A percentile compares a stretch with the other conserved stretches of the same genome.
phyloP scores from a whole-genome alignment of 2,329 filamentous ascomycete genomes.

The Triangularia verruculosa region DNA sequence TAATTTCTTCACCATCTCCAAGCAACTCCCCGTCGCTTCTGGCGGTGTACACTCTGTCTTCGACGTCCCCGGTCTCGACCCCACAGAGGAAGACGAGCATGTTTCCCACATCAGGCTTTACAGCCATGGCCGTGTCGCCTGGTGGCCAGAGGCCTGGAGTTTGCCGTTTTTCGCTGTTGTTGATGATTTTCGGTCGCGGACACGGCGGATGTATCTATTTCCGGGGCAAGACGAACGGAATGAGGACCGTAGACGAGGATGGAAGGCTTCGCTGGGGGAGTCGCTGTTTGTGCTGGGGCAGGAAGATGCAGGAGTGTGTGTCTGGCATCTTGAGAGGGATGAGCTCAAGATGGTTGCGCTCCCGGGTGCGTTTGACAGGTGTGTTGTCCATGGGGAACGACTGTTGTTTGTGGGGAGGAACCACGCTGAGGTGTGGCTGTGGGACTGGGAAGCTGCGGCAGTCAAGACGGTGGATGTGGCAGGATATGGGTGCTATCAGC shows the following conservation, averaged over 20 bases:
- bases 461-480: not conserved
- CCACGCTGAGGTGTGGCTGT: slow-evolving; percentile 3
- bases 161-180: slow-evolving; percentile 11
- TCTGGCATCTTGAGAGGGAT: slow-evolving; percentile 13
- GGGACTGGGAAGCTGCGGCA: slow-evolving; percentile 4
- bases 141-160: slow-evolving; percentile 14
- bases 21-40: not conserved
- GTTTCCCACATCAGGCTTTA: slow-evolving; percentile 7
- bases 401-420: slow-evolving; percentile 8
- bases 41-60: not conserved
- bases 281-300: slow-evolving; percentile 13
- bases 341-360: slow-evolving; percentile 7
- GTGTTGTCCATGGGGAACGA: slow-evolving; percentile 9
- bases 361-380: slow-evolving; percentile 8
- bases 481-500: not conserved
- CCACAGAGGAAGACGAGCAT: not conserved
- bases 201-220: slow-evolving; percentile 1
- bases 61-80: not conserved
- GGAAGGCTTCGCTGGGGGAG: slow-evolving; percentile 10
- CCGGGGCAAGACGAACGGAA: not conserved
- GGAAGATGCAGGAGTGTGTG: slow-evolving; percentile 10
- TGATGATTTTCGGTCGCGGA: slow-evolving; percentile 3
- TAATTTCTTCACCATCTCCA: not conserved
- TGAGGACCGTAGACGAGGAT: not conserved
- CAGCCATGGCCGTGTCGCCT: slow-evolving; percentile 12